Percentiles rank a stretch among this genome's conserved stretches.
These are phyloP conservation scores for Echeveria elegans DNA, from an alignment of 164 flowering plant genomes.

Conservation along the genomic window DNA sequence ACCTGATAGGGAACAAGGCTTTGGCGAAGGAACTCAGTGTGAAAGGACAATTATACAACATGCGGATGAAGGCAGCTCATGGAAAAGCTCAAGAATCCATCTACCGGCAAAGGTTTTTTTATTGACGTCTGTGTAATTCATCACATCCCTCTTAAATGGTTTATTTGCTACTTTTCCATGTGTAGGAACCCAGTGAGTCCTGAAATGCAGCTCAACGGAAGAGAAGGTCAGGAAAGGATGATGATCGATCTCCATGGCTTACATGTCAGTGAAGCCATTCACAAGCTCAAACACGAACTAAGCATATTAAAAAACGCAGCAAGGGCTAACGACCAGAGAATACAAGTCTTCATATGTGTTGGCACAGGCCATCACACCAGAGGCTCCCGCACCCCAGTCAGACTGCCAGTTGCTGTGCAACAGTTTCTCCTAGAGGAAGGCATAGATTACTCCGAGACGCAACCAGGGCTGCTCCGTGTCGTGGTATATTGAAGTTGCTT, in stretches of 20 bases:
- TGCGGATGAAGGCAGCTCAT: constrained; percentile 97
- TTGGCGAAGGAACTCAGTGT: constrained; percentile 85
- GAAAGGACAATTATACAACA: constrained; percentile 81
- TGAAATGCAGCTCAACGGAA: constrained; percentile 64
- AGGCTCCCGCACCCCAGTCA: constrained; percentile 81
- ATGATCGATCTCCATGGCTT: constrained; percentile 93
- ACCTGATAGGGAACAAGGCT: constrained; percentile 80
- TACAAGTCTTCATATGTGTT: constrained; percentile 79
- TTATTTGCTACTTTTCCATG: background rate
- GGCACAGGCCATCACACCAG: constrained; percentile 97
- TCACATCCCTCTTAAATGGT: background rate
- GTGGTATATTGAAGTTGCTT: constrained; percentile 52
- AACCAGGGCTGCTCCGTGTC: constrained; percentile 91
- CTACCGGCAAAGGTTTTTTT: constrained; percentile 76
- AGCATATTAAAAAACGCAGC: constrained; percentile 57
- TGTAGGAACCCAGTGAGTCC: constrained; percentile 8
- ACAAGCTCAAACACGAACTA: constrained; percentile 71
- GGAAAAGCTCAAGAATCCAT: constrained; percentile 91
- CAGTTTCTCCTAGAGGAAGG: constrained; percentile 75
- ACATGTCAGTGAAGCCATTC: constrained; percentile 86
- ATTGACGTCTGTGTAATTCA: background rate
- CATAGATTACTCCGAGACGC: constrained; percentile 78
- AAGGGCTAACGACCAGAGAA: constrained; percentile 58
- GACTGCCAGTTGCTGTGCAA: constrained; percentile 84
- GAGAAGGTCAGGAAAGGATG: constrained; percentile 52